Evolutionary conservation across 2,329 filamentous ascomycete species (phyloP), one percentile per base, ranked within the genome.

Genomic region (Phoma sp.): DNA sequence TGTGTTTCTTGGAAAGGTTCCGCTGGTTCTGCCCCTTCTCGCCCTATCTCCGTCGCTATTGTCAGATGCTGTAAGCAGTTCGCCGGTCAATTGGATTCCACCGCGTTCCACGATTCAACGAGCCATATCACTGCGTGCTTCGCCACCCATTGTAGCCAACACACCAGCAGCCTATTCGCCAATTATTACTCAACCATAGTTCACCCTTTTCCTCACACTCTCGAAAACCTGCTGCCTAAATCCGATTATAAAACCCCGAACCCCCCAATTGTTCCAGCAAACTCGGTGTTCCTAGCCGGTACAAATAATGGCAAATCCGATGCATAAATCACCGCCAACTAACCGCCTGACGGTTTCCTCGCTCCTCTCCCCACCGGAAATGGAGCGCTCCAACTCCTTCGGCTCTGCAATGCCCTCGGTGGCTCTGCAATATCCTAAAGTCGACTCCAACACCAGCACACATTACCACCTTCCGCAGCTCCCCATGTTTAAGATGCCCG

Each of bases 291-390:
- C 40, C 51, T 29, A 18, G 38, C 23, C 28, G 5, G n/a, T 34
- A 11, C 26, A 39, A 36, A 47, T 20, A 49, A 71, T 72, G 68
- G 66, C 68, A 66, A 68, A 65, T 61, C 57, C 57, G 43, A 49
- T 59, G 36, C 62, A 70, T 45, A 68, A 65, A 42, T 60, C 68
- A 25, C 60, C 68, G 29, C 60, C 68, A 43, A 69, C 56, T 66
- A 62, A 68, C 60, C 69, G 68, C 52, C 66, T 74, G 15, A 65
- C 70, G 38, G 69, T 74, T 42, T 74, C 71, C 52, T 75, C 74
- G 14, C 71, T 77, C 39, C 73, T 76, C 55, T 76, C 74, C 12
- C 74, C 74, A 7, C 74, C 74, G 15, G 74, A 77, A 62, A 71
- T 74, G 67, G 74, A 75, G 63, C 70, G 69, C 28, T 68, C 68